Conservation (phyloP, 1,284 basidiomycete genomes). For the Irpex sp. region DNA sequence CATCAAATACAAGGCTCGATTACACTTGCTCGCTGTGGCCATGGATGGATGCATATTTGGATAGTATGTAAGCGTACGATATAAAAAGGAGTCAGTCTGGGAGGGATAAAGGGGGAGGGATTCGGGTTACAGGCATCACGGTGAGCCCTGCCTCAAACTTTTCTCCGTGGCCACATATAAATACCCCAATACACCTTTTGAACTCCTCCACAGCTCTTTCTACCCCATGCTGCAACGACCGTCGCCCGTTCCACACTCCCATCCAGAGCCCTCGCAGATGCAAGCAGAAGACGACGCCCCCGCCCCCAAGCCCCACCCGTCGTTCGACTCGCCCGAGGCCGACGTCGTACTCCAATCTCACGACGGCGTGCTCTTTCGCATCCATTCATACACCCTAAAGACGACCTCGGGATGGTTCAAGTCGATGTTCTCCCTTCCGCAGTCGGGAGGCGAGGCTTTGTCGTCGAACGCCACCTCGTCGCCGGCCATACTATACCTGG, state of each 20-base stretch:
- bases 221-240: neutral
- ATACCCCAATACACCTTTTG: neutral
- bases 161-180: neutral
- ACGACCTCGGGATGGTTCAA: constrained; percentile 62
- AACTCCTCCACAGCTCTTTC: too few relatives aligned
- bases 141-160: too few relatives aligned
- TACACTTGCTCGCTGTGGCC: too few relatives aligned
- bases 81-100: too few relatives aligned
- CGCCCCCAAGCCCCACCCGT: constrained; percentile 29
- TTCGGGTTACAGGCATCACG: too few relatives aligned
- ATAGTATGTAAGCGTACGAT: too few relatives aligned
- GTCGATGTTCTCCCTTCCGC: constrained; percentile 53
- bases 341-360: constrained; percentile 44
- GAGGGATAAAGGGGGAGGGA: too few relatives aligned
- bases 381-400: constrained; percentile 52
- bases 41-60: too few relatives aligned
- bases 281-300: neutral
- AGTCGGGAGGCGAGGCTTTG: constrained; percentile 18
- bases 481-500: constrained; percentile 42
- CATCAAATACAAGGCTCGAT: too few relatives aligned
- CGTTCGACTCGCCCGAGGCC: constrained; percentile 41
- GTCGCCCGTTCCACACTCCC: neutral
- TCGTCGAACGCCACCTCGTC: constrained; percentile 12
- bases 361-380: constrained; percentile 44
- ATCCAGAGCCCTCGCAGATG: neutral